Base-by-base conservation (phyloP, 306 rosid species). In the Gastrolobium bilobum region DNA sequence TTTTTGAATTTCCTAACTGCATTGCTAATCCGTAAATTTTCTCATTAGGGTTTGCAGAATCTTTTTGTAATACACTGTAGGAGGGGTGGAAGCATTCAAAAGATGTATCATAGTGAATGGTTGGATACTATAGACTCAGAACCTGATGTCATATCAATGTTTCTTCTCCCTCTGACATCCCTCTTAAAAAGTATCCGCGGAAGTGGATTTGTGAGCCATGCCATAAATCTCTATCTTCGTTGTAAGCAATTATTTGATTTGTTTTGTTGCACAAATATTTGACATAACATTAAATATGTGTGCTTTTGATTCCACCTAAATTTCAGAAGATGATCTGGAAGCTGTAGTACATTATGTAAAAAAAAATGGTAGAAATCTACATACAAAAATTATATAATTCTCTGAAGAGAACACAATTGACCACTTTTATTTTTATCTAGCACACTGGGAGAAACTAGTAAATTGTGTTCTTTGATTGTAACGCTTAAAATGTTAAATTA, bases 181-280 rank as follows among this genome's bases (percentile, higher is more conserved):
- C 85, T 93, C 56, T 82, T 93, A 83, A 86, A 81, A 77, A 90
- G 93, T 60, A 90, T 88, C 65, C 93, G 78, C 0, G 98, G 87
- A 77, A 86, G 91, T 79, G 98, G 97, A 82, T 90, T 85, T 73
- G 81, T 90, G 88, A 86, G 89, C 90, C 98, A 93, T 72, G 98
- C 98, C 81, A 90, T 93, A 71, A 91, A 91, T 82, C 95, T 91
- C 62, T 93, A 93, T 83, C 86, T 93, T 77, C 89, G 92, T 76
- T 91, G 98, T 84, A 76, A 84, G 87, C 58, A 51, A 34, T 38
- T 66, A 71, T 30, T 47, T 44, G 37, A 38, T 67, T 59, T 76
- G 38, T 65, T 68, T 76, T 62, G 67, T 47, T 68, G 57, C 47
- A 52, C 34, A 70, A 52, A 48, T 42, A 72, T 50, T 44, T 62